Evolutionary conservation across 2,329 filamentous ascomycete species (phyloP), one percentile per base, ranked within the genome.

Genomic region (Fusarium pseudonygamai): DNA sequence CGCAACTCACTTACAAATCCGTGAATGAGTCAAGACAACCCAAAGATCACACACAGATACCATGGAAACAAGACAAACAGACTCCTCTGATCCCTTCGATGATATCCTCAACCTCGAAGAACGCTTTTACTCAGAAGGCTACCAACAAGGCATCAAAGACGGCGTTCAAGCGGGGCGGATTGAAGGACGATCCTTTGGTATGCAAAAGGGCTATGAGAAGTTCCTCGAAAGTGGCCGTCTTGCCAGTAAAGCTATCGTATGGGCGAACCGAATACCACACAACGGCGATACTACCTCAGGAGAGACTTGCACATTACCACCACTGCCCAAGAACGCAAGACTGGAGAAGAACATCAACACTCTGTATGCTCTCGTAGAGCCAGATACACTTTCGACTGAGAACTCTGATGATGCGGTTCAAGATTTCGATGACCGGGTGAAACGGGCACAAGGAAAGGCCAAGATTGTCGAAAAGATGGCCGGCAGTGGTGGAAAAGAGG

Each of bases 151-250:
- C 47, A 82, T 90, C 53, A 84, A 87, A 45, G 96, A 97, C 82
- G 96, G 96, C 67, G 85, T 90, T 45, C 87, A 88, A 67, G 92
- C 93, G 37, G 96, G 96, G 43, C 91, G 92, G 65, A 90, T 94
- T 73, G 96, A 99, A 86, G 96, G 96, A 69, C 93, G 95, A 58
- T 90, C 94, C 26, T 94, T 98, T 79, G 96, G 96, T 2, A 89
- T 98, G 46, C 93, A 97, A 80, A 96, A 95, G 73, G 96, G 95
- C 1, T 98, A 96, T 77, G 94, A 97, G 77, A 98, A 97, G 83
- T 98, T 97, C 79, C 80, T 93, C 46, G 92, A 94, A 71, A 89
- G 94, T 81, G 96, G 96, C 6, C 87, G 88, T 66, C 83, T 98
- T 37, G 92, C 96, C 76, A 93, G 94, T 49, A 92, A 91, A 78